Conservation (phyloP, 2,329 filamentous ascomycete genomes). For the Phyllachora maydis region DNA sequence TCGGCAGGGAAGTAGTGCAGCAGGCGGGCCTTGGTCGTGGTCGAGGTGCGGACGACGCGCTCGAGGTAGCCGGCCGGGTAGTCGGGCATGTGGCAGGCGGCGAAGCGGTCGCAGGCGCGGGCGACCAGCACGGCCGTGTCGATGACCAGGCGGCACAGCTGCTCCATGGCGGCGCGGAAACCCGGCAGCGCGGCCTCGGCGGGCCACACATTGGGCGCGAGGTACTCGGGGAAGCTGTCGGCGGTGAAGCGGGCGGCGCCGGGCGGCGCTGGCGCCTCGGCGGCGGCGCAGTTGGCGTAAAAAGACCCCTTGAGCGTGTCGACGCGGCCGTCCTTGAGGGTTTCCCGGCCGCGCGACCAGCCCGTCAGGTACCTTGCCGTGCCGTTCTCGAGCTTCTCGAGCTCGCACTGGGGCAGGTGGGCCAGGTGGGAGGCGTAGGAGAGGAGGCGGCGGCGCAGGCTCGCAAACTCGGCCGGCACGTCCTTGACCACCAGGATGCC, state of each 20-base stretch:
- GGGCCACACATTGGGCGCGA: constrained; percentile 82
- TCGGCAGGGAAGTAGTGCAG: constrained; percentile 76
- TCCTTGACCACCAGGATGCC: constrained; percentile 89
- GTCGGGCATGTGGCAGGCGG: constrained; percentile 47
- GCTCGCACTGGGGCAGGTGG: constrained; percentile 48
- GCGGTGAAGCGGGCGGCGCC: constrained; percentile 34
- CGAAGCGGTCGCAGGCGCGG: constrained; percentile 74
- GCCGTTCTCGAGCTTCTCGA: constrained; percentile 40
- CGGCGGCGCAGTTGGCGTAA: constrained; percentile 70
- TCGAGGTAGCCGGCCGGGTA: constrained; percentile 70
- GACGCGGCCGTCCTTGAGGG: constrained; percentile 54
- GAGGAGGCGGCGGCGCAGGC: constrained; percentile 53
- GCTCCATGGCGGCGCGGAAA: constrained; percentile 52
- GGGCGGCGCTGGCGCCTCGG: constrained; percentile 40
- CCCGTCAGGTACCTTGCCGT: constrained; percentile 45
- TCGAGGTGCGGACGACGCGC: constrained; percentile 65
- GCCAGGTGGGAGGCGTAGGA: constrained; percentile 82
- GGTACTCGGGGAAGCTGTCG: constrained; percentile 65
- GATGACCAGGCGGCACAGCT: constrained; percentile 68
- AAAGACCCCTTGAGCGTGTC: constrained; percentile 70
- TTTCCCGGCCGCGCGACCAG: constrained; percentile 71
- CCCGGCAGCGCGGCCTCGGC: constrained; percentile 44
- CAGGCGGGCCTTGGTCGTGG: constrained; percentile 76
- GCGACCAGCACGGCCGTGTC: constrained; percentile 80
- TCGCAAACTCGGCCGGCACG: constrained; percentile 49